Base-by-base conservation (phyloP, 2,329 filamentous ascomycete species). In the Epichloe glyceriae region DNA sequence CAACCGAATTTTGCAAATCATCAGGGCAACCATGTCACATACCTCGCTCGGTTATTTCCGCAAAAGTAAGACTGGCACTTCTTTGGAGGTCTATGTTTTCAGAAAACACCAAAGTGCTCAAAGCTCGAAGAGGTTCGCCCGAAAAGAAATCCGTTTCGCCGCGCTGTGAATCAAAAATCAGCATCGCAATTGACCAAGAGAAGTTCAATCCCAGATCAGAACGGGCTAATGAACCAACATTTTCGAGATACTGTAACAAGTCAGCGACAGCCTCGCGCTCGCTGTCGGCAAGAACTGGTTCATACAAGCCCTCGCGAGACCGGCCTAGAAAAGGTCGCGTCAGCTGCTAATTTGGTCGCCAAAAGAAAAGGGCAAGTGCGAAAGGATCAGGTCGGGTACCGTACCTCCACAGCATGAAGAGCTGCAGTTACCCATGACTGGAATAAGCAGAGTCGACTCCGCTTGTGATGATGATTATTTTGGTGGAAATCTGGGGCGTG, bases 31-130 rank as follows among this genome's bases (percentile, higher is more conserved):
- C 26, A 26, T 56, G 53, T 43, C 30, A 58, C 75, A 61, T 77
- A 96, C 93, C 91, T 88, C 91, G 74, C 71, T 98, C 93, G 39
- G 93, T 98, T 59, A 98, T 98, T 68, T 98, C 93, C 54, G 93
- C 93, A 75, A 98, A 98, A 2, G 93, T 98, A 68, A 98, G 79
- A 67, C 91, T 97, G 49, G 93, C 93, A 71, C 93, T 97, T 58
- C 93, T 81, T 72, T 98, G 93, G 49, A 98, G 78, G 67, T 98
- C 93, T 66, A 98, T 90, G 72, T 98, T 98, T 69, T 97, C 90
- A 52, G 93, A 98, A 68, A 95, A 98, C 52, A 98, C 93, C 26
- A 98, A 79, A 12, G 91, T 98, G 70, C 88, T 96, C 52, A 98
- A 74, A 44, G 93, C 91, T 69, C 86, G 86, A 52, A 98, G 81